Evolutionary conservation across 106 monocot genomes (phyloP), one percentile per base, ranked within the genome.

Genomic region (Acorus calamus): DNA sequence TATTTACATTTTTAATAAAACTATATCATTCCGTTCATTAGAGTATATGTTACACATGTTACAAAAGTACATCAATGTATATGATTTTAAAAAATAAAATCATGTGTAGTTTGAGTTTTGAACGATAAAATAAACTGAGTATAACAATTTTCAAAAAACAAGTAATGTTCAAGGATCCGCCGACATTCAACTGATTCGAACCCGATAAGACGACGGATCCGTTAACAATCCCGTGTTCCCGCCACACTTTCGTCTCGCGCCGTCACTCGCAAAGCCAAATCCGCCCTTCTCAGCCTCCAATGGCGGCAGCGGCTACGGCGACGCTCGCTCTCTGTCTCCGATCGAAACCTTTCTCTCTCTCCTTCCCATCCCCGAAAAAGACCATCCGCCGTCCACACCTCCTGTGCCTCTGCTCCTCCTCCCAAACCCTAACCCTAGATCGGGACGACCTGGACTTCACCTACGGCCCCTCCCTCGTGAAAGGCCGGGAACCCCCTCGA

Each of bases 381-480:
- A 28, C 1, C 4, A 11, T 7, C 59, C 55, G 10, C 64, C n/a
- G 10, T 44, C 61, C 47, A 5, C 54, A 5, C 59, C 53, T 49
- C 59, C 66, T 11, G 57, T 66, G 13, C 48, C 14, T 54, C 50
- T 44, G 13, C 53, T 56, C 44, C 7, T 14, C 49, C 4, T 56
- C 14, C 4, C 7, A 14, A 64, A 2, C 50, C 2, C 3, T n/a
- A 6, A 41, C 61, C 61, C 11, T 5, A 28, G 62, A 49, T 67
- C 49, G 49, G 6, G 47, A 47, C n/a, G 44, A 7, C 53, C 10
- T 7, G 45, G 4, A 6, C 11, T 13, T 52, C 13, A 66, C 47
- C 66, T 65, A 84, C 50, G 84, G 84, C 52, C 84, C 84, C 63
- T 72, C 77, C 42, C 83, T 87, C 53, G 69, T 61, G 74, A 68